These are phyloP conservation scores for Talaromyces sp. DNA, from an alignment of 2,329 filamentous ascomycete genomes.

Conservation along the genomic window DNA sequence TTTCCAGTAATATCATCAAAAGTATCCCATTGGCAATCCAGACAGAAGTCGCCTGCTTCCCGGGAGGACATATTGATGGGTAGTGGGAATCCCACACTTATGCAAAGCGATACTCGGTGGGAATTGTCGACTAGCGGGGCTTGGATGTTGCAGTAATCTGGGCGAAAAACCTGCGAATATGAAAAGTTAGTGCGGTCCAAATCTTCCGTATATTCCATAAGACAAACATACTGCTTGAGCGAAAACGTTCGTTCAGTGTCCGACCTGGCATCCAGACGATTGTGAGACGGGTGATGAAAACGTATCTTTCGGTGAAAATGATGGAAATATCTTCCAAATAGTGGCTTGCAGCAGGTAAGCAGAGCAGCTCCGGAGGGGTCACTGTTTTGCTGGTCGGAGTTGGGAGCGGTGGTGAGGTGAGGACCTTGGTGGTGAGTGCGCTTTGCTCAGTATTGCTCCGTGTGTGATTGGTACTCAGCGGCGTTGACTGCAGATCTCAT, in stretches of 20 bases:
- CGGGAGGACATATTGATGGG: conserved; percentile 30
- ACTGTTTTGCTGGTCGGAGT: conserved; percentile 7
- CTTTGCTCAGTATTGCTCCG: neutral
- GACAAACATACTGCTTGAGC: neutral
- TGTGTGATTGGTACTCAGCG: neutral
- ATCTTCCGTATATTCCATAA: neutral
- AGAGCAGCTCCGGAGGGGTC: conserved; percentile 14
- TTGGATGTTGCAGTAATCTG: neutral
- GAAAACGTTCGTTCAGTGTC: neutral
- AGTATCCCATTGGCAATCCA: conserved; percentile 42
- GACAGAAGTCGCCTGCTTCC: conserved; percentile 35
- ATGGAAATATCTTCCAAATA: neutral
- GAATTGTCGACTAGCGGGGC: conserved; percentile 3
- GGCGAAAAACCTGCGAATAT: neutral
- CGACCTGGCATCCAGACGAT: neutral
- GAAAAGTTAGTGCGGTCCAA: neutral
- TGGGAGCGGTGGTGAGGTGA: conserved; percentile 11
- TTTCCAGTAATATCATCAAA: conserved; percentile 32
- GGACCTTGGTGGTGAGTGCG: conserved; percentile 32
- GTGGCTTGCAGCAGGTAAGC: neutral
- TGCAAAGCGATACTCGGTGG: conserved; percentile 14
- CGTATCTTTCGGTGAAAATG: neutral
- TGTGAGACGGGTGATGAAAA: neutral
- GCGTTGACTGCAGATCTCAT: neutral
- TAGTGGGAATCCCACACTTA: neutral